Evolutionary conservation across 164 flowering plant species (phyloP).

Genomic region (Buxus sempervirens): DNA sequence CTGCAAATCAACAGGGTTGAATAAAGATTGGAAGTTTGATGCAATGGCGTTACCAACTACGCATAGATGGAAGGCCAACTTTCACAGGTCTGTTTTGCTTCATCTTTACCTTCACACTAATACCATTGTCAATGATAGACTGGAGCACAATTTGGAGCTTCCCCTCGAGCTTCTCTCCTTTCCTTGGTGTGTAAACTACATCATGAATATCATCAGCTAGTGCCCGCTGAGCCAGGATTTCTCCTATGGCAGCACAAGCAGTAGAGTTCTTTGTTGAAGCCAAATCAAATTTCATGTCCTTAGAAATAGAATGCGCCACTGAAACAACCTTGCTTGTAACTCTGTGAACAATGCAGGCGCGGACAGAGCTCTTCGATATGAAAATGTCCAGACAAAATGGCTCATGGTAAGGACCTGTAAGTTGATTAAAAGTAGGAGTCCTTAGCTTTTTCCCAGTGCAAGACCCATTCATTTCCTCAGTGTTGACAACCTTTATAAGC

Average conservation of each 20-base stretch:
- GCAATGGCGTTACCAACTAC: too few relatives aligned
- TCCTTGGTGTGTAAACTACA: conserved; percentile 78
- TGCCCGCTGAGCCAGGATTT: conserved; percentile 73
- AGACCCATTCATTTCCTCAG: conserved; percentile 15
- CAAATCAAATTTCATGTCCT: conserved; percentile 80
- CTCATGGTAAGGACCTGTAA: conserved; percentile 79
- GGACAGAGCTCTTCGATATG: conserved; percentile 79
- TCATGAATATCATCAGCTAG: conserved; percentile 89
- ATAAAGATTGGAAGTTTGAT: too few relatives aligned
- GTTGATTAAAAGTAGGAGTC: conserved; percentile 67
- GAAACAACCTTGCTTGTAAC: conserved; percentile 87
- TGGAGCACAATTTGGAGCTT: conserved; percentile 75
- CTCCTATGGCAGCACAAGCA: conserved; percentile 78
- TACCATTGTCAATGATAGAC: conserved; percentile 58
- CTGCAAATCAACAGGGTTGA: too few relatives aligned
- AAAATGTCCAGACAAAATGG: conserved; percentile 86
- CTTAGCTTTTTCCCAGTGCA: conserved; percentile 41
- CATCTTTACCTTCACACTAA: conserved; percentile 76
- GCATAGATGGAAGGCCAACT: background rate
- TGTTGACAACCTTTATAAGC: conserved; percentile 13
- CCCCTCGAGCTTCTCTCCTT: conserved; percentile 79
- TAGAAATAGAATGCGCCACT: conserved; percentile 91
- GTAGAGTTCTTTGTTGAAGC: conserved; percentile 52
- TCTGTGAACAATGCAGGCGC: conserved; percentile 83
- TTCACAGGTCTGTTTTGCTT: conserved; percentile 53